Conservation (phyloP, 2,329 filamentous ascomycete species). For the Zymoseptoria pseudotritici region DNA sequence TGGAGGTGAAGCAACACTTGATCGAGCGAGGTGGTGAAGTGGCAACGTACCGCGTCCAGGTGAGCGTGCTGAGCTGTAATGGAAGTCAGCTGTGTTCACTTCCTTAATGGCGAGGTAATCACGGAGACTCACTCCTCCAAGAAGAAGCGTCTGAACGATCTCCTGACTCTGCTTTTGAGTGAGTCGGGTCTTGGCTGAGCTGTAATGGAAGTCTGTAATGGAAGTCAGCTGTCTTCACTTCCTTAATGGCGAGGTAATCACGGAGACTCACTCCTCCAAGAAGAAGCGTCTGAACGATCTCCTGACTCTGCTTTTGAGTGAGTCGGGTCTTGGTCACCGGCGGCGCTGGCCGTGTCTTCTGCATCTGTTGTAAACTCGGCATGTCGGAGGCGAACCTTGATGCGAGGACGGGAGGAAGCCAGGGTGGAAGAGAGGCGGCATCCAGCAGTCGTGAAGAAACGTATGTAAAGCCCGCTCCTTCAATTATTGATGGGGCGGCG, state of each 20-base stretch:
- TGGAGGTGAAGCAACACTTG: no score
- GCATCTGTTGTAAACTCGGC: no score
- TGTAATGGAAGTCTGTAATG: no score
- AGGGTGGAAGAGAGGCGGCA: not conserved
- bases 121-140: constrained; percentile 37
- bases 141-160: constrained; percentile 42
- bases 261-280: no score
- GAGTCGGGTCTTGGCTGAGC: no score
- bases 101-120: not conserved
- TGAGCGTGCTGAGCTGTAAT: constrained; percentile 29
- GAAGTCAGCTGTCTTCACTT: no score
- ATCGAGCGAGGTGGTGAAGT: not conserved
- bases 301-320: no score
- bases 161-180: constrained; percentile 41
- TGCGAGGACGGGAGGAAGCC: not conserved
- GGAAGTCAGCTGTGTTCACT: not conserved
- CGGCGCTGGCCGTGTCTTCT: no score
- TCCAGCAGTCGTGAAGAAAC: not conserved
- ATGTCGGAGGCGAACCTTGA: constrained; percentile 4
- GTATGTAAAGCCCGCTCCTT: no score
- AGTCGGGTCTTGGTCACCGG: constrained; percentile 26
- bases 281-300: no score
- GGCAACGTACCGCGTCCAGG: constrained; percentile 24
- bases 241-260: no score
- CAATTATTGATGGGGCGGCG: no score